Conservation (phyloP, 2,329 filamentous ascomycete species). For the Metarhizium brunneum region DNA sequence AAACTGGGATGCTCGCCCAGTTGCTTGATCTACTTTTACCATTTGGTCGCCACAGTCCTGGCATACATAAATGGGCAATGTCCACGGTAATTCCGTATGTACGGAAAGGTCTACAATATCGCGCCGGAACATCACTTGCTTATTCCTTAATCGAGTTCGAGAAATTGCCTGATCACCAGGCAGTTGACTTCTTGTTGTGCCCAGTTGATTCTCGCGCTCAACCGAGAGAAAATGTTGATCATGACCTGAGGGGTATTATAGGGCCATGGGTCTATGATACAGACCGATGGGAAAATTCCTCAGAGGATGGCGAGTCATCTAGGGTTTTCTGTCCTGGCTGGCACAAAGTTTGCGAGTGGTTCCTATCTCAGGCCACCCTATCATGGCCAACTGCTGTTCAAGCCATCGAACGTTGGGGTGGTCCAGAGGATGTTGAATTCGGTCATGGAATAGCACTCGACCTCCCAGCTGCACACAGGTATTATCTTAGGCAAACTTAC, state of each 20-base stretch:
- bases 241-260: slow-evolving; percentile 59
- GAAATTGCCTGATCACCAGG: slow-evolving; percentile 46
- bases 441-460: slow-evolving; percentile 48
- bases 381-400: slow-evolving; percentile 55
- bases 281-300: slow-evolving; percentile 38
- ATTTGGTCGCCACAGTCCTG: slow-evolving; percentile 53
- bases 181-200: slow-evolving; percentile 52
- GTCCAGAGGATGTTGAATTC: slow-evolving; percentile 60
- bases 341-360: slow-evolving; percentile 61
- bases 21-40: slow-evolving; percentile 58
- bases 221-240: slow-evolving; percentile 36
- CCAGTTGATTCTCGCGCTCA: slow-evolving; percentile 37
- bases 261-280: slow-evolving; percentile 66
- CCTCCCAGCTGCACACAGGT: slow-evolving; percentile 50
- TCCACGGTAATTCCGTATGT: slow-evolving; percentile 61
- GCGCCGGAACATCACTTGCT: slow-evolving; percentile 38
- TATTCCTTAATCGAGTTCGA: slow-evolving; percentile 57
- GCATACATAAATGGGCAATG: slow-evolving; percentile 58
- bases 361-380: slow-evolving; percentile 47
- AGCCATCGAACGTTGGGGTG: slow-evolving; percentile 63
- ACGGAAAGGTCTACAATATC: slow-evolving; percentile 61
- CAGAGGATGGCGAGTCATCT: slow-evolving; percentile 11
- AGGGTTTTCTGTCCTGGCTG: slow-evolving; percentile 48
- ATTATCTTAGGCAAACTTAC: slow-evolving; percentile 53
- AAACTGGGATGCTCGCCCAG: slow-evolving; percentile 63